A percentile compares a stretch with the other conserved stretches of the same genome.
These are phyloP conservation scores for Camellia japonica DNA, from an alignment of 148 eudicot genomes.

Conservation along the genomic window DNA sequence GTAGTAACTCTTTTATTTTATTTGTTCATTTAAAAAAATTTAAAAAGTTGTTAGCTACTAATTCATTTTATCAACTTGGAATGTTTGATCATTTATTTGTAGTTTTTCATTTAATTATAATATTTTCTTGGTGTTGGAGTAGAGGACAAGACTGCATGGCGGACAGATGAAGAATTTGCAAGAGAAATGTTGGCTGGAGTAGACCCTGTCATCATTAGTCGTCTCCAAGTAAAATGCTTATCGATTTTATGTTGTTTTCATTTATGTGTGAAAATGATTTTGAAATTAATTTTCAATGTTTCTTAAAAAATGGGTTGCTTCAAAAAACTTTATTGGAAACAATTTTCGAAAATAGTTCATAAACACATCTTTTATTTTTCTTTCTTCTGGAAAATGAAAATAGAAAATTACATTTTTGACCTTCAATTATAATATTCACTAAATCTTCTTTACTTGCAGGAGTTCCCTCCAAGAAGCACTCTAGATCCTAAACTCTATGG, in stretches of 20 bases:
- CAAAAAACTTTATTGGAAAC: no score
- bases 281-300: no score
- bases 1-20: no score
- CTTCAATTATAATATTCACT: no score
- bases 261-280: no score
- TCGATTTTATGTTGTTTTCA: no score
- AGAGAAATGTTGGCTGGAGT: constrained; percentile 82
- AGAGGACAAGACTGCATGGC: constrained; percentile 74
- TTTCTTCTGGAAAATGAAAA: not conserved
- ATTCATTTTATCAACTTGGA: not conserved
- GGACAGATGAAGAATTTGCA: constrained; percentile 71
- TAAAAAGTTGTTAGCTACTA: not conserved
- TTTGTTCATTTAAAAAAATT: not conserved
- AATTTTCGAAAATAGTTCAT: no score
- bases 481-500: constrained; percentile 65
- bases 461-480: constrained; percentile 65
- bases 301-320: no score
- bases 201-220: constrained; percentile 52
- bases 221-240: constrained; percentile 42
- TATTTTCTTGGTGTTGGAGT: constrained; percentile 10
- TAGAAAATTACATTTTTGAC: no score
- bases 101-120: not conserved
- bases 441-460: constrained; percentile 23
- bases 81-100: not conserved
- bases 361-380: not conserved